These are phyloP conservation scores for Cyclocybe aegerita DNA, from an alignment of 768 basidiomycete genomes.

Conservation along the genomic window DNA sequence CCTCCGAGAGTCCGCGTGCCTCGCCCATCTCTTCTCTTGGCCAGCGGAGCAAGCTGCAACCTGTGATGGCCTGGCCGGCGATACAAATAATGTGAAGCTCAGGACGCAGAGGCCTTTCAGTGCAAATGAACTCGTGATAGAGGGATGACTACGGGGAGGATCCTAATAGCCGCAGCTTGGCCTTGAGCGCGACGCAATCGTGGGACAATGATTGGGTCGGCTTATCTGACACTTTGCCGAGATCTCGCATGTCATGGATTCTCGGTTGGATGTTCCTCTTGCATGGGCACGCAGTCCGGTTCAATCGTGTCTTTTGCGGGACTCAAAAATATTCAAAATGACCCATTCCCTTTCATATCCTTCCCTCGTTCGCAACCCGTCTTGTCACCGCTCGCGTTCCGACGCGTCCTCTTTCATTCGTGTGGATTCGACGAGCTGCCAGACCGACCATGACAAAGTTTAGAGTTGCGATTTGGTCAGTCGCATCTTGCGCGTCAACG, in stretches of 20 bases:
- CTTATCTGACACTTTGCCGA: conserved; percentile 34
- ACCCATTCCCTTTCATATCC: conserved; percentile 20
- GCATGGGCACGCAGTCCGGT: conserved; percentile 36
- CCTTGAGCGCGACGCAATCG: conserved; percentile 38
- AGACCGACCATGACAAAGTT: conserved; percentile 34
- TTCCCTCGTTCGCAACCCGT: conserved; percentile 12
- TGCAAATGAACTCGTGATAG: not conserved
- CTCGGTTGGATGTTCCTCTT: conserved; percentile 37
- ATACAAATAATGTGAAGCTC: not conserved
- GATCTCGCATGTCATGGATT: conserved; percentile 41
- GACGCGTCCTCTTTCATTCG: conserved; percentile 6
- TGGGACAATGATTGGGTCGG: conserved; percentile 34
- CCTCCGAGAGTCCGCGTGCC: conserved; percentile 10
- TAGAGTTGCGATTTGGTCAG: conserved; percentile 56
- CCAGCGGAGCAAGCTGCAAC: not conserved
- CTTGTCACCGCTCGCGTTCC: conserved; percentile 12
- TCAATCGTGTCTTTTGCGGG: conserved; percentile 41
- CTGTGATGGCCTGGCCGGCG: conserved; percentile 7
- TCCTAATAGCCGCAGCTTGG: conserved; percentile 7
- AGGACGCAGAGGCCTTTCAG: not conserved
- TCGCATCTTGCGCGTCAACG: conserved; percentile 7
- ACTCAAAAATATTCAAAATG: conserved; percentile 34
- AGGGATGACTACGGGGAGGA: not conserved
- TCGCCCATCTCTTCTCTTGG: conserved; percentile 9
- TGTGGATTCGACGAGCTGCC: conserved; percentile 7